These are phyloP conservation scores for Glaciozyma martinii DNA, from an alignment of 768 basidiomycete genomes.

Conservation along the genomic window DNA sequence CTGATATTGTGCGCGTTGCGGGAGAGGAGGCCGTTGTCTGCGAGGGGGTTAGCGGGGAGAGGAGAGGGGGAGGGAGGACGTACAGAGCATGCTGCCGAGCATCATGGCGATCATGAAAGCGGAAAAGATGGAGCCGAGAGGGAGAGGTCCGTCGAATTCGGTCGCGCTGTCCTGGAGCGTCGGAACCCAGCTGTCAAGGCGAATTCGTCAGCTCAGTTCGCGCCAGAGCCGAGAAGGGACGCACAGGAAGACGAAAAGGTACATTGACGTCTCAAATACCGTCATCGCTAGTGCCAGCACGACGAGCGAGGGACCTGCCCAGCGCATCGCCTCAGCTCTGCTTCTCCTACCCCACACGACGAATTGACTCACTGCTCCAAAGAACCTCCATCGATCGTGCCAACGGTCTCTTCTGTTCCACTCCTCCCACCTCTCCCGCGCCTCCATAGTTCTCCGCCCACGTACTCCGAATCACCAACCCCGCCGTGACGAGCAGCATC, in stretches of 20 bases:
- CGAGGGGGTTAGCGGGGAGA: constrained; percentile 40
- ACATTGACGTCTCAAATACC: background rate
- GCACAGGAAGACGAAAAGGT: constrained; percentile 38
- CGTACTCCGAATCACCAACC: constrained; percentile 49
- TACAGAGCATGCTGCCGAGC: constrained; percentile 48
- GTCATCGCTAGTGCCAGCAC: background rate
- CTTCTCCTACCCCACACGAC: background rate
- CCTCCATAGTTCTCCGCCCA: constrained; percentile 68
- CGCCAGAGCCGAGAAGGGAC: no score
- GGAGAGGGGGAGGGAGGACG: constrained; percentile 42
- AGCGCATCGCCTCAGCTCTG: background rate
- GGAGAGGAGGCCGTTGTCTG: background rate
- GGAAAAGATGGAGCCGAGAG: constrained; percentile 70
- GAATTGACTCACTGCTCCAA: background rate
- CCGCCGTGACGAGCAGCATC: constrained; percentile 48
- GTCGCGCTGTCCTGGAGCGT: constrained; percentile 4
- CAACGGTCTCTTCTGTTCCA: no score
- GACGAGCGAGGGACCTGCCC: background rate
- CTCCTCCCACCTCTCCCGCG: constrained; percentile 9
- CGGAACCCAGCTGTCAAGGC: constrained; percentile 71
- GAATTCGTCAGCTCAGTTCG: constrained; percentile 61
- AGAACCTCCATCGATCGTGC: background rate
- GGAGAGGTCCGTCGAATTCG: constrained; percentile 43
- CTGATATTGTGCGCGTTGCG: background rate
- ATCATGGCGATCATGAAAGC: constrained; percentile 68